Evolutionary conservation across 2,329 filamentous ascomycete species (phyloP).

Genomic region (Pezicula carpinea): DNA sequence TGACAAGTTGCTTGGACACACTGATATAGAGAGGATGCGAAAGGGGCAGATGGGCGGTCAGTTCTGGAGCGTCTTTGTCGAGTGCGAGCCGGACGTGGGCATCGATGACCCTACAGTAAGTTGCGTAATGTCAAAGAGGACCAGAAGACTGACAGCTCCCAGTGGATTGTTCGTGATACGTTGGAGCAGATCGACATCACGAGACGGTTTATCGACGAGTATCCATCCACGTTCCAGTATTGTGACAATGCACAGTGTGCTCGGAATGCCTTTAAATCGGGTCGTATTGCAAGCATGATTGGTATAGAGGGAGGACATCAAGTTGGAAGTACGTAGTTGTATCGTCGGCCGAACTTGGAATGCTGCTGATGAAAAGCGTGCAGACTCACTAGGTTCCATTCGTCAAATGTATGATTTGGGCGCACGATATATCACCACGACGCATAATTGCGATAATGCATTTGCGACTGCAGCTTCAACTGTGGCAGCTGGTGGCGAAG

Average conservation of each 20-base stretch:
- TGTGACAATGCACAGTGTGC: constrained; percentile 19
- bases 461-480: constrained; percentile 40
- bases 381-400: constrained; percentile 51
- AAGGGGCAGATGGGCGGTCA: constrained; percentile 26
- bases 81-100: constrained; percentile 14
- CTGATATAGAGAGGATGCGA: constrained; percentile 23
- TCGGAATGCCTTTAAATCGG: constrained; percentile 29
- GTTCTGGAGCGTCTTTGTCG: constrained; percentile 29
- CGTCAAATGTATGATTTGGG: constrained; percentile 57
- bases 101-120: constrained; percentile 17
- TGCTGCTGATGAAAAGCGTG: neutral
- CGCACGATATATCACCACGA: constrained; percentile 63
- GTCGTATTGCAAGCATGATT: constrained; percentile 49
- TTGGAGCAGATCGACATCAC: constrained; percentile 55
- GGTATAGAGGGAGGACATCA: constrained; percentile 59
- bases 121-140: neutral
- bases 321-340: constrained; percentile 9
- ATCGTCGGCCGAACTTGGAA: neutral
- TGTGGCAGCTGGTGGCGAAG: constrained; percentile 12
- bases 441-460: constrained; percentile 64
- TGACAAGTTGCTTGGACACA: constrained; percentile 21
- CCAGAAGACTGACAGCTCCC: neutral
- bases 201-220: constrained; percentile 39
- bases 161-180: constrained; percentile 40
- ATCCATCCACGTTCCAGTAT: constrained; percentile 19